Base-by-base conservation (phyloP, 2,329 filamentous ascomycete species). In the Davidsoniella virescens region DNA sequence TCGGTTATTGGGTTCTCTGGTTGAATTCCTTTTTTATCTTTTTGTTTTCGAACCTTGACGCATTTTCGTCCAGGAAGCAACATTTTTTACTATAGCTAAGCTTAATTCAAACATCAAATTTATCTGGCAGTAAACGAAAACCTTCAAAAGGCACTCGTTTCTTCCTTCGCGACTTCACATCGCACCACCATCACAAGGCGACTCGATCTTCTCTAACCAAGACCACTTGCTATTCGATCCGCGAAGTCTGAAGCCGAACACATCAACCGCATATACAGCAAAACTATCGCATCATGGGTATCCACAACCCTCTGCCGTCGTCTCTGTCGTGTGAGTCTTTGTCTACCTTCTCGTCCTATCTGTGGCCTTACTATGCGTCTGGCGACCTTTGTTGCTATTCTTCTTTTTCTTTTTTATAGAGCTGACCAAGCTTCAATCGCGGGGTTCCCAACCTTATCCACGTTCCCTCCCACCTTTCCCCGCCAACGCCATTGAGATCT, bases 271-370 rank as follows among this genome's bases (percentile, higher is more conserved):
- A 41, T 7, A 41, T 43, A 23, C 14, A 20, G 16, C 41, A 14
- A 18, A 8, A 25, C 25, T 49, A 42, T 44, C 44, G n/a, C 49
- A 40, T 55, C 43, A 80, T 81, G 75, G 78, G 78, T 59, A 68
- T 82, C 64, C 71, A 82, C 61, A 82, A 80, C 59, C 78, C 78
- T 56, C 71, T 82, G 54, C 78, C 78, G 62, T 75, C 76, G 62
- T 80, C 76, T 57, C 69, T 82, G 69, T 75, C 76, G 64, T 80
- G 78, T 82, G 73, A 73, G 78, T 75, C 52, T 38, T 29, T 47
- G 8, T 44, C 36, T 45, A 54, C 16, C 49, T 38, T n/a, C 36
- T 25, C 23, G 23, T 17, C n/a, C 16, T 4, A 6, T 8, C 20
- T 37, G 14, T 33, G 20, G 44, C 16, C 17, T 3, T 3, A 29